Percentiles rank a stretch among this genome's conserved stretches.
These are phyloP conservation scores for Ilyonectria destructans DNA, from an alignment of 2,329 filamentous ascomycete species.

Conservation along the genomic window DNA sequence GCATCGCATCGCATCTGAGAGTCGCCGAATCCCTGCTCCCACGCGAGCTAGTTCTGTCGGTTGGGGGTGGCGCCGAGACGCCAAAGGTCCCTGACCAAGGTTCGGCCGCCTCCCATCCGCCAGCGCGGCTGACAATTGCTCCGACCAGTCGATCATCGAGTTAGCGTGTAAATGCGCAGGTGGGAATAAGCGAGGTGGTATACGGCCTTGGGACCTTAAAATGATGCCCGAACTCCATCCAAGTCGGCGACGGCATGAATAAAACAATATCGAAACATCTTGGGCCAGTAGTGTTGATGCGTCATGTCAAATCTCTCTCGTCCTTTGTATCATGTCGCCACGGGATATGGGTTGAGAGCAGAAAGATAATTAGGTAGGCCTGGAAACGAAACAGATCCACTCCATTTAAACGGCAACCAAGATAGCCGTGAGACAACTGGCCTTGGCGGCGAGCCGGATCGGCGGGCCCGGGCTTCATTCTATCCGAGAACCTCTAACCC, in stretches of 20 bases:
- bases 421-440: neutral
- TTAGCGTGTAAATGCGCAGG: neutral
- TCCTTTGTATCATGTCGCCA: no score
- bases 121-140: constrained; percentile 7
- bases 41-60: constrained; percentile 35
- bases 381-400: neutral
- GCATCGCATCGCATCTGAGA: neutral
- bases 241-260: no score
- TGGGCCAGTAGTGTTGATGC: no score
- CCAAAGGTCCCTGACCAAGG: constrained; percentile 25
- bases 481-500: neutral
- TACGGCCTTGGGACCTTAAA: no score
- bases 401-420: neutral
- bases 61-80: constrained; percentile 10
- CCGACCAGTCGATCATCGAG: neutral
- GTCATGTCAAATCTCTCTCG: no score
- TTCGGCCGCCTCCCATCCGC: constrained; percentile 38
- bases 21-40: constrained; percentile 35
- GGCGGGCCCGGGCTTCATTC: constrained; percentile 1
- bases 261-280: no score
- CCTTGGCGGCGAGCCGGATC: neutral
- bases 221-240: no score
- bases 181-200: neutral
- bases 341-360: no score
- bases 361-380: no score